A percentile compares a stretch with the other conserved stretches of the same genome.
Conservation (phyloP, 2,329 filamentous ascomycete genomes). For the Aspergillus sp. region DNA sequence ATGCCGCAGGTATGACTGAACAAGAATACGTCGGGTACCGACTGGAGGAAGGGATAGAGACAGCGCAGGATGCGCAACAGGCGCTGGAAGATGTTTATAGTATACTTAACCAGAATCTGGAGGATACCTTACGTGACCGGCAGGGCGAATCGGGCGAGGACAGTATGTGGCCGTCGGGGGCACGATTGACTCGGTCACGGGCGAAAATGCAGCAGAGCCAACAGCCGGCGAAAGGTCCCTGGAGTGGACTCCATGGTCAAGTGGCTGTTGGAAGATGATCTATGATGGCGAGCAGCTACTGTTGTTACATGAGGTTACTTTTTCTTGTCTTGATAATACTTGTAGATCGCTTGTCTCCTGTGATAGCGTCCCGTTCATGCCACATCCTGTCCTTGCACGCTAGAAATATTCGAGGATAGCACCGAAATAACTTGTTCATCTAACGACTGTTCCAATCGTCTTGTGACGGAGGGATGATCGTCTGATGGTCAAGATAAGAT, state of each 20-base stretch:
- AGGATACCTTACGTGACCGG: slow-evolving; percentile 24
- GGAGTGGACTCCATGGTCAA: slow-evolving; percentile 39
- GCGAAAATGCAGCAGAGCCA: slow-evolving; percentile 22
- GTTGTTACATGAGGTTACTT: too few species aligned
- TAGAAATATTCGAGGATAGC: too few species aligned
- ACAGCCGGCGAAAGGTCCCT: slow-evolving; percentile 36
- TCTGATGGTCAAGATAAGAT: too few species aligned
- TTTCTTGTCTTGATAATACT: too few species aligned
- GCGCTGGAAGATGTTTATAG: slow-evolving; percentile 37
- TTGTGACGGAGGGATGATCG: too few species aligned
- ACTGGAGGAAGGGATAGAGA: slow-evolving; percentile 34
- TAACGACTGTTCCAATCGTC: too few species aligned
- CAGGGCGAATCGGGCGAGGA: slow-evolving; percentile 20
- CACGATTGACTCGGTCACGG: slow-evolving; percentile 25
- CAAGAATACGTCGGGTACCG: slow-evolving; percentile 38
- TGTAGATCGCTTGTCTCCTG: too few species aligned
- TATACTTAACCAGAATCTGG: slow-evolving; percentile 38
- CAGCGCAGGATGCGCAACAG: slow-evolving; percentile 31
- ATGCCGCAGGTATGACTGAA: slow-evolving; percentile 33
- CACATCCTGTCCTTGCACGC: too few species aligned
- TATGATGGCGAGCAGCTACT: too few species aligned
- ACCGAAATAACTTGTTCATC: too few species aligned
- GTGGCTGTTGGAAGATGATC: slow-evolving; percentile 29
- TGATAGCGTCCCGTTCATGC: too few species aligned
- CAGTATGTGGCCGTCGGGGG: slow-evolving; percentile 37